These are phyloP conservation scores for Cudoniella acicularis DNA, from an alignment of 495 filamentous ascomycete genomes.

Conservation along the genomic window DNA sequence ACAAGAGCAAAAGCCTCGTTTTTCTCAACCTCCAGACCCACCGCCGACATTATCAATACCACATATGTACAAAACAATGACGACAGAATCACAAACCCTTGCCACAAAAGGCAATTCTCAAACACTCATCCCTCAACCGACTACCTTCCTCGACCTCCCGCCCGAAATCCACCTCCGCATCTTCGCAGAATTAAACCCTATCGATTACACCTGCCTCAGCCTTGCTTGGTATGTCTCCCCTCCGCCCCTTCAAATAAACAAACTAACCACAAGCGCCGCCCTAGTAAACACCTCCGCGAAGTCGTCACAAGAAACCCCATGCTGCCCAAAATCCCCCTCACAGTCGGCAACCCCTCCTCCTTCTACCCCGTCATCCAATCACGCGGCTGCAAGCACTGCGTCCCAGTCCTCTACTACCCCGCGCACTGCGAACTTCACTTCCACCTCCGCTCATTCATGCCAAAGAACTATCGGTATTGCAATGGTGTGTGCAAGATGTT, in stretches of 20 bases:
- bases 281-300: constrained; percentile 10
- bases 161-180: constrained; percentile 9
- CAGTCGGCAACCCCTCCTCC: constrained; percentile 8
- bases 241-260: background rate
- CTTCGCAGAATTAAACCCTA: constrained; percentile 4
- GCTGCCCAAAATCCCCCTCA: background rate
- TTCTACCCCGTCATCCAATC: background rate
- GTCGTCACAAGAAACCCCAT: background rate
- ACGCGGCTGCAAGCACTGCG: constrained; percentile 11
- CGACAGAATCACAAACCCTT: background rate
- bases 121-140: background rate
- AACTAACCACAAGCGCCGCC: background rate
- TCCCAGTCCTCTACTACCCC: constrained; percentile 17
- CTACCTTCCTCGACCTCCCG: constrained; percentile 10
- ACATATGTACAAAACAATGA: too few relatives aligned
- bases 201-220: constrained; percentile 12
- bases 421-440: constrained; percentile 21
- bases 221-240: constrained; percentile 7
- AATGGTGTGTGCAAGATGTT: constrained; percentile 2
- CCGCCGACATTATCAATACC: too few relatives aligned
- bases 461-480: constrained; percentile 10
- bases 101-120: background rate
- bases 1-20: background rate
- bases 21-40: background rate
- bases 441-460: constrained; percentile 13